These are phyloP conservation scores for Fragilaria radians DNA, from an alignment of 108 stramenopile species.

Conservation along the genomic window DNA sequence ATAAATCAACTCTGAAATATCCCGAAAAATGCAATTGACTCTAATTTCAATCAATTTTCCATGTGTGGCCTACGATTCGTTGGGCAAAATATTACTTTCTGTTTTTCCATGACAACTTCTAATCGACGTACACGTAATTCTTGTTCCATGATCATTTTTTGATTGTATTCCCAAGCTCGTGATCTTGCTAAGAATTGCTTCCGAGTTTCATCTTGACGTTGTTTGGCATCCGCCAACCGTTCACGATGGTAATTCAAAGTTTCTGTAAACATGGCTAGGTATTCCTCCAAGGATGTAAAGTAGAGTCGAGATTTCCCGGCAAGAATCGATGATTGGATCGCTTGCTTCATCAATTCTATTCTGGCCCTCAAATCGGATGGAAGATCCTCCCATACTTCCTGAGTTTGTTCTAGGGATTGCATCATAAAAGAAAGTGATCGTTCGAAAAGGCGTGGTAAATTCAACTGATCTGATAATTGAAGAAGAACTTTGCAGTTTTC, in stretches of 20 bases:
- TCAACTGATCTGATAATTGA: slow-evolving; percentile 62
- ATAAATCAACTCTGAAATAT: no score
- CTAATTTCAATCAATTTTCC: no score
- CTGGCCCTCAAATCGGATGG: not conserved
- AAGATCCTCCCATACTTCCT: slow-evolving; percentile 11
- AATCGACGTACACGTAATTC: not conserved
- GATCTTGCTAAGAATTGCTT: not conserved
- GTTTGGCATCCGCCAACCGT: slow-evolving; percentile 38
- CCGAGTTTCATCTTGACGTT: slow-evolving; percentile 1
- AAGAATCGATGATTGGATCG: slow-evolving; percentile 9
- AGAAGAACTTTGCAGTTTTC: slow-evolving; percentile 63
- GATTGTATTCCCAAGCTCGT: not conserved
- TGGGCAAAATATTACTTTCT: not conserved
- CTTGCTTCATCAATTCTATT: not conserved
- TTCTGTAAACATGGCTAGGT: slow-evolving; percentile 49
- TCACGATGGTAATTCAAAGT: slow-evolving; percentile 39
- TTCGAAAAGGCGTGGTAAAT: slow-evolving; percentile 52
- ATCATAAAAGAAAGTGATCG: slow-evolving; percentile 33
- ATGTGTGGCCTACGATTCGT: no score
- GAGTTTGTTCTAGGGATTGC: slow-evolving; percentile 14
- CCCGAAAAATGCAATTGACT: no score
- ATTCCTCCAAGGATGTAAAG: slow-evolving; percentile 41
- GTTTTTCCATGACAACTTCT: not conserved
- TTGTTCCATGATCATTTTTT: not conserved
- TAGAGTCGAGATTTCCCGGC: slow-evolving; percentile 10